Base-by-base conservation (phyloP, 2,329 filamentous ascomycete genomes). In the Clarireedia homoeocarpa region DNA sequence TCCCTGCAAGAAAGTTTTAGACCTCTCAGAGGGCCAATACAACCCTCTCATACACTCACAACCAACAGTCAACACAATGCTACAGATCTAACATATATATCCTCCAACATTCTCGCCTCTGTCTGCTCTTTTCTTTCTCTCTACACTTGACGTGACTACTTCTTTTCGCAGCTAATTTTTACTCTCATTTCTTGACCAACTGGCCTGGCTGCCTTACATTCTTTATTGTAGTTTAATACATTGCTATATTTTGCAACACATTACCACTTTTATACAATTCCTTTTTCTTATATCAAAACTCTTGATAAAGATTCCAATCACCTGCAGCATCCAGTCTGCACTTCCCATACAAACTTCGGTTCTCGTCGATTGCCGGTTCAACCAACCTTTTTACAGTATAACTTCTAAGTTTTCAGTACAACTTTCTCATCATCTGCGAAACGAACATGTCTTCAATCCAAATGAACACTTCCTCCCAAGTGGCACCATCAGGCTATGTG, bases 171-270 rank as follows among this genome's bases (percentile, higher is more conserved):
- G 67, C 67, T 69, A 66, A 68, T 66, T 62, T 61, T 62, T 60
- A 69, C 72, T 72, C 71, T 75, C 73, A 70, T 76, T 76, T 69
- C 73, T 67, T 67, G 63, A 68, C 75, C 75, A 76, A 77, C 76
- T 76, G 76, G 76, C 70, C 77, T 76, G 75, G 76, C 73, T 74
- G 72, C 72, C 24, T 71, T 76, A 71, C 75, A 73, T 77, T 77
- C 74, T 69, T 76, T 77, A 73, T 59, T 68, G 65, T 67, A 67
- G 65, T 67, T 65, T 63, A 63, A 63, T 66, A 54, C 58, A 59
- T 65, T 64, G 53, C 65, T 65, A 59, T 63, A 61, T 60, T 66
- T 64, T 61, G 63, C 61, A 58, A 53, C 60, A 51, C 57, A 39
- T 65, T 30, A 30, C 60, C 62, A 59, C 68, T 63, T 63, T 63